Percentiles rank a stretch among this genome's conserved stretches.
These are phyloP conservation scores for Chlorella sp. DNA, from an alignment of 139 green algal species.

Conservation along the genomic window DNA sequence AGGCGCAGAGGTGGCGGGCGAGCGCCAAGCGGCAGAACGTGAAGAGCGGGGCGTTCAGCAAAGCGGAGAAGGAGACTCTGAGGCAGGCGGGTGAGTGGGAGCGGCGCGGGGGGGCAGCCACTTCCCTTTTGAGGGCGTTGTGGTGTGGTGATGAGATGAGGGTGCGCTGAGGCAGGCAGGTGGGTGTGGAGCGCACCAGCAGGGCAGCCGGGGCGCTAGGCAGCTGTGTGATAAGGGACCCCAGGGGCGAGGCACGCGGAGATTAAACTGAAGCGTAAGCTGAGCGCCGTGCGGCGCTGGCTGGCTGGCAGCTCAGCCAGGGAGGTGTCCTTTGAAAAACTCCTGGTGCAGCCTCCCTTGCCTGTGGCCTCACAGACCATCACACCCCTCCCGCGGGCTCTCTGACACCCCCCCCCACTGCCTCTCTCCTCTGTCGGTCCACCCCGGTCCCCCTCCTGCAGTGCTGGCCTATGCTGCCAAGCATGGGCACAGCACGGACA, in stretches of 20 bases:
- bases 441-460: not conserved
- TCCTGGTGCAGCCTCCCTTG: not conserved
- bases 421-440: not conserved
- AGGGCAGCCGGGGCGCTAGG: not conserved
- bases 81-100: slow-evolving; percentile 35
- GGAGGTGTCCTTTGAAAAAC: too few species aligned
- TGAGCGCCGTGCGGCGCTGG: too few species aligned
- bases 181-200: not conserved
- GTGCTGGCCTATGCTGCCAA: slow-evolving; percentile 44
- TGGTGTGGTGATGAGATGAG: not conserved
- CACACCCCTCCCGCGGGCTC: not conserved
- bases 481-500: slow-evolving; percentile 26
- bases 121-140: not conserved
- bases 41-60: slow-evolving; percentile 66
- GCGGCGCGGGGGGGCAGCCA: not conserved
- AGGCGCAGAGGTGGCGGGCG: slow-evolving; percentile 48
- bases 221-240: not conserved
- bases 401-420: not conserved
- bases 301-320: too few species aligned
- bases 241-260: too few species aligned
- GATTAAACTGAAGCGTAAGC: too few species aligned
- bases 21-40: slow-evolving; percentile 61
- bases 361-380: not conserved
- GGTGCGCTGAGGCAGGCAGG: not conserved
- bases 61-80: slow-evolving; percentile 59